Conservation (phyloP, 176 grass and related monocot genomes). For the Rhynchospora breviuscula region DNA sequence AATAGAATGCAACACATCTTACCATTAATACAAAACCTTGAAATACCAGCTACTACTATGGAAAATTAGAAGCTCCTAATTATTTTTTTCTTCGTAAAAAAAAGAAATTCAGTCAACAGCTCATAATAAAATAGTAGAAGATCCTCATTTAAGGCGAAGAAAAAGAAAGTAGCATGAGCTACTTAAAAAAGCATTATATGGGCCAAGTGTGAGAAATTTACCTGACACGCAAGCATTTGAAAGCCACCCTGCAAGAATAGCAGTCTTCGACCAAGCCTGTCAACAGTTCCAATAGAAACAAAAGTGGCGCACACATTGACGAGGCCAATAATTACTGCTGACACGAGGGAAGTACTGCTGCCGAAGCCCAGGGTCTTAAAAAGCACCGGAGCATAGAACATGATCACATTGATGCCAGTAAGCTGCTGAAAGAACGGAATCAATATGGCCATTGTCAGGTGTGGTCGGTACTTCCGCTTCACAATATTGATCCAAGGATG, state of each 20-base stretch:
- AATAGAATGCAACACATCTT: neutral
- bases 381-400: slow-evolving; percentile 26
- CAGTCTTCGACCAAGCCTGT: neutral
- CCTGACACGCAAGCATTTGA: slow-evolving; percentile 27
- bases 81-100: too few relatives aligned
- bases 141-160: too few relatives aligned
- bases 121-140: too few relatives aligned
- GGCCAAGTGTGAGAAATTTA: neutral
- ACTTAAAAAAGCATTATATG: neutral
- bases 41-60: too few relatives aligned
- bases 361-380: slow-evolving; percentile 24
- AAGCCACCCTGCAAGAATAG: slow-evolving; percentile 21
- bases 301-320: slow-evolving; percentile 23
- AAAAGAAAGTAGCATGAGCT: too few relatives aligned
- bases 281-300: slow-evolving; percentile 22
- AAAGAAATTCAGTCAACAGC: too few relatives aligned
- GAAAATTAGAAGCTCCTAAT: too few relatives aligned
- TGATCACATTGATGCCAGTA: slow-evolving; percentile 26
- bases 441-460: slow-evolving; percentile 11
- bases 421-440: slow-evolving; percentile 29
- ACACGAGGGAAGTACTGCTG: slow-evolving; percentile 9
- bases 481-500: neutral
- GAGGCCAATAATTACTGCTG: slow-evolving; percentile 19
- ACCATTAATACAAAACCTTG: too few relatives aligned
- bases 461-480: slow-evolving; percentile 19